phyloP scores from a whole-genome alignment of 2,329 filamentous ascomycete genomes.

The Aureobasidium uvarum region DNA sequence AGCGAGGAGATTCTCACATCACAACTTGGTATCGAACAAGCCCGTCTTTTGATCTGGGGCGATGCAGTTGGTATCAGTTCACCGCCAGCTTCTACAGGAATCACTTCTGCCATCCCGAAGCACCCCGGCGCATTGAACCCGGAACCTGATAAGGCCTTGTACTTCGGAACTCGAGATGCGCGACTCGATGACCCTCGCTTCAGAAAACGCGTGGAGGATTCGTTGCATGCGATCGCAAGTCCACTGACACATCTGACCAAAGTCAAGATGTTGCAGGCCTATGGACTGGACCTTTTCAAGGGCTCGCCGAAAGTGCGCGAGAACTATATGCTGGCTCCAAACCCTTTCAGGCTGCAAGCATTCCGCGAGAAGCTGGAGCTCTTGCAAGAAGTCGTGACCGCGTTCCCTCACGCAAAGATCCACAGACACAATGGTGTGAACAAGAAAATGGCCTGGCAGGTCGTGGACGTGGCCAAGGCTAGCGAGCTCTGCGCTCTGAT shows the following conservation, averaged over 20 bases:
- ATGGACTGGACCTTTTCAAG: slow-evolving; percentile 41
- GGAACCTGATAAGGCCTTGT: slow-evolving; percentile 46
- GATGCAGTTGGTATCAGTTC: slow-evolving; percentile 48
- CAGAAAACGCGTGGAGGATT: slow-evolving; percentile 42
- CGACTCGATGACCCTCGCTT: slow-evolving; percentile 43
- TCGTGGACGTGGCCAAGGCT: slow-evolving; percentile 45
- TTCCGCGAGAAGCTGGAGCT: slow-evolving; percentile 48
- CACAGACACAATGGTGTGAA: background rate
- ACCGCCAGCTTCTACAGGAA: slow-evolving; percentile 44
- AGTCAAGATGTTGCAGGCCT: slow-evolving; percentile 48
- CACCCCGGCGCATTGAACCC: slow-evolving; percentile 47
- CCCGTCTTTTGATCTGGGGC: slow-evolving; percentile 50
- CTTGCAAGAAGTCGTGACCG: slow-evolving; percentile 41
- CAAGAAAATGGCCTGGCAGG: slow-evolving; percentile 42
- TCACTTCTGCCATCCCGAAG: slow-evolving; percentile 46
- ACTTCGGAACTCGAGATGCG: slow-evolving; percentile 46
- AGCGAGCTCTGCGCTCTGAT: slow-evolving; percentile 44
- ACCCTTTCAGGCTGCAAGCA: slow-evolving; percentile 41
- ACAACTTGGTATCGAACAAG: slow-evolving; percentile 49
- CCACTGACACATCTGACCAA: slow-evolving; percentile 42
- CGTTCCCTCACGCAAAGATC: slow-evolving; percentile 16
- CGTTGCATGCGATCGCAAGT: slow-evolving; percentile 48
- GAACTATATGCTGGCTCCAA: slow-evolving; percentile 31
- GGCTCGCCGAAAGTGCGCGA: slow-evolving; percentile 46
- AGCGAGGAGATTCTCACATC: slow-evolving; percentile 46